Conservation (phyloP, 2,329 filamentous ascomycete genomes). For the Fusarium sp. region DNA sequence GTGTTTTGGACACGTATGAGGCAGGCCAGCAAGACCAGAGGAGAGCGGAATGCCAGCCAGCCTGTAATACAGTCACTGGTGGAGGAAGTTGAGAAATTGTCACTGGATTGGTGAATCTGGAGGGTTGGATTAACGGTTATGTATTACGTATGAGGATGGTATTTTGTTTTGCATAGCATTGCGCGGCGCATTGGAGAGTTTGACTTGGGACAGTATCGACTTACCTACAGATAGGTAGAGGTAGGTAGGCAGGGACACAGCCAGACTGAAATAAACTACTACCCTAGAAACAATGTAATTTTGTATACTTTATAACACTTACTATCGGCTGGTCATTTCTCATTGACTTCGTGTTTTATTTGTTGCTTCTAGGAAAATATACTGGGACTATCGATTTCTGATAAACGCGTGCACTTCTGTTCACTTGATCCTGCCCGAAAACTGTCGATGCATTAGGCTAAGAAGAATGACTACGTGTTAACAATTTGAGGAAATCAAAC, state of each 20-base stretch:
- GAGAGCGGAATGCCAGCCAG: slow-evolving; percentile 53
- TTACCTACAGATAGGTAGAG: background rate
- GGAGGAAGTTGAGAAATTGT: slow-evolving; percentile 45
- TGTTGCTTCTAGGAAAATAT: too few species aligned
- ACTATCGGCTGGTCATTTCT: background rate
- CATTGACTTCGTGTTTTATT: too few species aligned
- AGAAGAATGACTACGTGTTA: too few species aligned
- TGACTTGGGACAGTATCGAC: background rate
- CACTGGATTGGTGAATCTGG: slow-evolving; percentile 54
- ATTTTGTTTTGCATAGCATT: slow-evolving; percentile 14
- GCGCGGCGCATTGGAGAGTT: slow-evolving; percentile 9
- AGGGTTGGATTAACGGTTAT: background rate
- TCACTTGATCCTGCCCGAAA: too few species aligned
- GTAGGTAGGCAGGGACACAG: too few species aligned
- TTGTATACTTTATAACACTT: background rate
- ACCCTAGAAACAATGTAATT: background rate
- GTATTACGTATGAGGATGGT: slow-evolving; percentile 6
- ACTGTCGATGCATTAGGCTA: too few species aligned
- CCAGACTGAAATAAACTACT: background rate
- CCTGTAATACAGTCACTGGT: slow-evolving; percentile 54
- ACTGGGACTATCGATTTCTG: too few species aligned
- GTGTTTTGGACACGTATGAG: slow-evolving; percentile 86
- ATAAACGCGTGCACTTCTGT: too few species aligned
- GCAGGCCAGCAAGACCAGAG: slow-evolving; percentile 64
- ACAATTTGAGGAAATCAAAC: too few species aligned